These are phyloP conservation scores for Echinosophora koreensis DNA, from an alignment of 306 rosid species.

Conservation along the genomic window DNA sequence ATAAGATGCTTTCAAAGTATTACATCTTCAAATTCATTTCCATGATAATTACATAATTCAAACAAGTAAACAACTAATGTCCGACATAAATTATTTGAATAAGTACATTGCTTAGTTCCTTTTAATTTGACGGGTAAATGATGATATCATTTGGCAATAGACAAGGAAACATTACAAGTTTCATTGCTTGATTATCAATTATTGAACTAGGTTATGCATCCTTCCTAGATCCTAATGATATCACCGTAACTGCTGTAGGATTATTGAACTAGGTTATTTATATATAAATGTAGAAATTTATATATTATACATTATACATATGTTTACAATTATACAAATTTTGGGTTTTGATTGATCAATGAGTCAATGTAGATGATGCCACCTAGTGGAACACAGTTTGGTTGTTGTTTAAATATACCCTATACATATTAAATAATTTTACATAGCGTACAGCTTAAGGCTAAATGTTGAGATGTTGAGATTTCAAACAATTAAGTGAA, in stretches of 20 bases:
- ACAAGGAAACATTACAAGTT: background rate
- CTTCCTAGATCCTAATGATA: background rate
- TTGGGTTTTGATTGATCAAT: conserved; percentile 2
- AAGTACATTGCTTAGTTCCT: background rate
- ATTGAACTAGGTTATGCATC: background rate
- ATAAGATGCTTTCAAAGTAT: background rate
- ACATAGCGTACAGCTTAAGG: no score
- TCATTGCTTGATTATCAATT: background rate
- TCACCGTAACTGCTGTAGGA: background rate
- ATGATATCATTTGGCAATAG: background rate
- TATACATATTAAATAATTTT: background rate
- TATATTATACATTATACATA: no score
- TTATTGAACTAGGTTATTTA: no score
- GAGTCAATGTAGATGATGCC: background rate
- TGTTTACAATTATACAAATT: conserved; percentile 1
- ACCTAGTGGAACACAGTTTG: background rate
- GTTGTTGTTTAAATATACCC: background rate
- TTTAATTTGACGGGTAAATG: background rate
- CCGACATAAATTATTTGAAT: background rate
- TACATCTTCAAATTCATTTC: background rate
- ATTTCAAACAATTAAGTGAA: background rate
- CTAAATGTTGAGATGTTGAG: no score
- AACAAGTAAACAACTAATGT: background rate
- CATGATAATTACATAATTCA: background rate
- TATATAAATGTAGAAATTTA: background rate